These are phyloP conservation scores for Trichosporon asahii DNA, from an alignment of 1,284 basidiomycete genomes.

Conservation along the genomic window DNA sequence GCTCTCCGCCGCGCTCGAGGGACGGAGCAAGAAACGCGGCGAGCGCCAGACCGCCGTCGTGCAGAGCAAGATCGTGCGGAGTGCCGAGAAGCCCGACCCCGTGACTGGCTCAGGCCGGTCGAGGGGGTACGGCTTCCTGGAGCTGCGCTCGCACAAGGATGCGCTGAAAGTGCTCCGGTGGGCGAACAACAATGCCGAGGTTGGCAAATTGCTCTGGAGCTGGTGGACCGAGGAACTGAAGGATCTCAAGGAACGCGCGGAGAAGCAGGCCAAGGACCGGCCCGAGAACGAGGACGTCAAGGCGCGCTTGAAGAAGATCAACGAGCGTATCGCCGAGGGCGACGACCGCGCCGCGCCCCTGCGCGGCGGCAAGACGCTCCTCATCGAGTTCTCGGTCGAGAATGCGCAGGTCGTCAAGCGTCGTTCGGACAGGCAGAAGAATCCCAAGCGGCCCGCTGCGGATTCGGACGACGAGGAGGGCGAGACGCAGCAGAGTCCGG, in stretches of 20 bases:
- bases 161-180: slow-evolving; percentile 87
- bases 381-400: slow-evolving; percentile 90
- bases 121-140: slow-evolving; percentile 94
- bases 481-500: not conserved
- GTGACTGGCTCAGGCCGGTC: slow-evolving; percentile 80
- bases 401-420: slow-evolving; percentile 68
- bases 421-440: slow-evolving; percentile 14
- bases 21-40: slow-evolving; percentile 49
- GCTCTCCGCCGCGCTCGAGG: slow-evolving; percentile 45
- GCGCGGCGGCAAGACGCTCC: slow-evolving; percentile 62
- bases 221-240: slow-evolving; percentile 83
- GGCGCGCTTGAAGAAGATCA: slow-evolving; percentile 53
- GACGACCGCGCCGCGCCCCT: slow-evolving; percentile 42
- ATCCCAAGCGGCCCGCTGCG: not conserved
- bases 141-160: slow-evolving; percentile 81
- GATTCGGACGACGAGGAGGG: slow-evolving; percentile 17
- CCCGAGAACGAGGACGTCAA: slow-evolving; percentile 47
- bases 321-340: slow-evolving; percentile 41
- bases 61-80: slow-evolving; percentile 84
- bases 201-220: slow-evolving; percentile 63
- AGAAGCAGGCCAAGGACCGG: slow-evolving; percentile 57
- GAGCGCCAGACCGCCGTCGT: slow-evolving; percentile 61
- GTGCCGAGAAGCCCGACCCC: slow-evolving; percentile 76
- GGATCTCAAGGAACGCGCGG: slow-evolving; percentile 61
- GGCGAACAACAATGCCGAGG: slow-evolving; percentile 81